Percentiles rank a stretch among this genome's conserved stretches.
phyloP scores from a whole-genome alignment of 2,329 filamentous ascomycete genomes.

The Xylariaceae sp. region DNA sequence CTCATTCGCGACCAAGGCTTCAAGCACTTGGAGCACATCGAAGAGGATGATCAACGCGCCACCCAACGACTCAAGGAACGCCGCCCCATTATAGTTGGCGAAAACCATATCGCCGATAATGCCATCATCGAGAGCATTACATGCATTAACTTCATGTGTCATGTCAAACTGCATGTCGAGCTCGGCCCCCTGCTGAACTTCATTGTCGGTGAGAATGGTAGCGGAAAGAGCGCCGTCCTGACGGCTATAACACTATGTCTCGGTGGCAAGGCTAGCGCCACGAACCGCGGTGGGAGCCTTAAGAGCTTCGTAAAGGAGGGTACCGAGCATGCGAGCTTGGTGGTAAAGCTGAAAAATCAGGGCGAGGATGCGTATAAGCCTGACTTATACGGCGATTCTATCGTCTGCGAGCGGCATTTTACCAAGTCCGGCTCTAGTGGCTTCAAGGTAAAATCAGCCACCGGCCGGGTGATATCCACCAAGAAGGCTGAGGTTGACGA shows the following conservation, averaged over 20 bases:
- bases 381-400: slow-evolving; percentile 76
- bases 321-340: slow-evolving; percentile 67
- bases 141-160: slow-evolving; percentile 96
- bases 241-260: slow-evolving; percentile 91
- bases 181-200: slow-evolving; percentile 97
- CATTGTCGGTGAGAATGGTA: slow-evolving; percentile 95
- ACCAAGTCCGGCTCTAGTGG: slow-evolving; percentile 67
- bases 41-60: slow-evolving; percentile 58
- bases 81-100: slow-evolving; percentile 46
- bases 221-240: slow-evolving; percentile 92
- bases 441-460: slow-evolving; percentile 79
- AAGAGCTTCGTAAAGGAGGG: slow-evolving; percentile 92
- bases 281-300: slow-evolving; percentile 84
- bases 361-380: slow-evolving; percentile 80
- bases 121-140: slow-evolving; percentile 85
- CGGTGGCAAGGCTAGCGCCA: slow-evolving; percentile 89
- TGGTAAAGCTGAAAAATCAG: slow-evolving; percentile 86
- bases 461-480: slow-evolving; percentile 67
- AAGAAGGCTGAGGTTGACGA: slow-evolving; percentile 87
- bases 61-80: slow-evolving; percentile 59
- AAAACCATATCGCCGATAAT: slow-evolving; percentile 74
- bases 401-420: slow-evolving; percentile 90
- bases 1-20: slow-evolving; percentile 57
- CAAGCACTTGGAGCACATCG: slow-evolving; percentile 52
- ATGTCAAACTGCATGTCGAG: slow-evolving; percentile 72